These are phyloP conservation scores for Rubia balearica DNA, from an alignment of 305 asterid species.

Conservation along the genomic window DNA sequence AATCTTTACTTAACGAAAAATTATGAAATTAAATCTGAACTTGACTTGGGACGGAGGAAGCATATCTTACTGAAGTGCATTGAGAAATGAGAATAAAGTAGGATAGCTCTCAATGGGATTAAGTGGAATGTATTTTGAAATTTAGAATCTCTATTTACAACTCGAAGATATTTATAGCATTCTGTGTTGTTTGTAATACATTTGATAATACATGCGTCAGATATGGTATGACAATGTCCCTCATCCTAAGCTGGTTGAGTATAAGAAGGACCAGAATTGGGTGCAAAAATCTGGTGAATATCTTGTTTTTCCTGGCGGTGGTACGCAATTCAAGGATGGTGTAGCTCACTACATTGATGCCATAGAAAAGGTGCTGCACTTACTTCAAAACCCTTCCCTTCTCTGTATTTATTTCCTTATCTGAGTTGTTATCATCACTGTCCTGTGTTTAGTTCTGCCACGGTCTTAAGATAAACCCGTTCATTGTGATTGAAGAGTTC, in stretches of 20 bases:
- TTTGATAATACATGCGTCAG: slow-evolving; percentile 26
- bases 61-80: no score
- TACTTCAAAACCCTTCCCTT: neutral
- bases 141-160: neutral
- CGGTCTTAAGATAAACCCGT: no score
- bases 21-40: neutral
- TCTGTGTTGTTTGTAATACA: neutral
- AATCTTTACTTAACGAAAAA: neutral
- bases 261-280: slow-evolving; percentile 91
- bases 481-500: no score
- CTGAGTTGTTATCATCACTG: neutral
- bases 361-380: slow-evolving; percentile 47
- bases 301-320: slow-evolving; percentile 88
- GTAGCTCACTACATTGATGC: slow-evolving; percentile 52
- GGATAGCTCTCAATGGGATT: neutral
- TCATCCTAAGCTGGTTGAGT: slow-evolving; percentile 85
- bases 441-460: no score
- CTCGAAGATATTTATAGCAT: neutral
- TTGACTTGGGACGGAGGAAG: no score
- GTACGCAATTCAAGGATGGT: slow-evolving; percentile 84
- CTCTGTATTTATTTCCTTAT: neutral
- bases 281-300: slow-evolving; percentile 59
- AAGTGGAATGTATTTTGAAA: neutral
- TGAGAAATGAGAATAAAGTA: neutral
- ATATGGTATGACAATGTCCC: slow-evolving; percentile 87